Conservation (phyloP, 768 basidiomycete species). For the Glaciozyma martinii region DNA sequence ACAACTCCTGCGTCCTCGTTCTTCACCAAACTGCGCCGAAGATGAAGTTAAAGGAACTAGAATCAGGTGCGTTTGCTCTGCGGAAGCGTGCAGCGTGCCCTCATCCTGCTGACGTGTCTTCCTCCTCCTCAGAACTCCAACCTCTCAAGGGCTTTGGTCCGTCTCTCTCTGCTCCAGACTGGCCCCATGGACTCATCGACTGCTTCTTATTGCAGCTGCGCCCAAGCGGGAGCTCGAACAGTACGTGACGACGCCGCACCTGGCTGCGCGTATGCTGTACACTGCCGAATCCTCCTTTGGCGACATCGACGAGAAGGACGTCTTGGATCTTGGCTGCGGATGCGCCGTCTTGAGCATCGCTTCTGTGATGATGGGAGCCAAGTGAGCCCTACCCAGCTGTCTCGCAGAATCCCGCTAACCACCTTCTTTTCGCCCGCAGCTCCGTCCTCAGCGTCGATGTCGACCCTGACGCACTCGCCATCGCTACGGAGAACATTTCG, state of each 20-base stretch:
- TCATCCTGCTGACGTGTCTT: background rate
- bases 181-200: background rate
- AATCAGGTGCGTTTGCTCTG: slow-evolving; percentile 7
- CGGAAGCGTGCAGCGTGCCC: background rate
- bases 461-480: slow-evolving; percentile 30
- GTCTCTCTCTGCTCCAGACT: background rate
- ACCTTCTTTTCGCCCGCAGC: slow-evolving; percentile 1
- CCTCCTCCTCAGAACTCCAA: slow-evolving; percentile 23
- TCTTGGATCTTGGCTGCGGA: slow-evolving; percentile 35
- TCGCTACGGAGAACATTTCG: slow-evolving; percentile 32
- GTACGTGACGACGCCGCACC: slow-evolving; percentile 31
- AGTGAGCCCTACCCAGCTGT: slow-evolving; percentile 10
- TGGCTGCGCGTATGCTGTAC: slow-evolving; percentile 34
- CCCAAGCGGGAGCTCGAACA: slow-evolving; percentile 30
- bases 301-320: slow-evolving; percentile 32
- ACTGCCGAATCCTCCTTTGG: slow-evolving; percentile 30
- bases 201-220: background rate
- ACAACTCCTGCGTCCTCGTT: background rate
- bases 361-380: slow-evolving; percentile 32
- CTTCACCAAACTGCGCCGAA: background rate
- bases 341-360: slow-evolving; percentile 32
- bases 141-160: slow-evolving; percentile 31
- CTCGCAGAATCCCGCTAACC: background rate
- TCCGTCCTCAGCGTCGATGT: slow-evolving; percentile 33
- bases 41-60: slow-evolving; percentile 35